phyloP scores from a whole-genome alignment of 2,329 filamentous ascomycete species.

The Diaporthe ilicicola region DNA sequence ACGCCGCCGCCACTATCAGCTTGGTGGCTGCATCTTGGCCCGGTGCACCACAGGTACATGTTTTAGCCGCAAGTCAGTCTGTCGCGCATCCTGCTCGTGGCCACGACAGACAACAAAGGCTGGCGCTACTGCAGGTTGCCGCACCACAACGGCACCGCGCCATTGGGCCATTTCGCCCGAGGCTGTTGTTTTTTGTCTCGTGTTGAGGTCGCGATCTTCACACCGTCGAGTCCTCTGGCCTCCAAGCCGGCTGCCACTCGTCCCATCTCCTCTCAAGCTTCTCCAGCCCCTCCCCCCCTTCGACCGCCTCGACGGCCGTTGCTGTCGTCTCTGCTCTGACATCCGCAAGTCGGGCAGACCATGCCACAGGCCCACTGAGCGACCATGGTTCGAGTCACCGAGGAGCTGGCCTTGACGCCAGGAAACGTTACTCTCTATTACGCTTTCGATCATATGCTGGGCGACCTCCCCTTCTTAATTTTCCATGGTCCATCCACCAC shows the following conservation, averaged over 20 bases:
- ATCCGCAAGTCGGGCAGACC: constrained; percentile 35
- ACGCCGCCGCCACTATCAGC: constrained; percentile 7
- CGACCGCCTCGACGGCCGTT: constrained; percentile 19
- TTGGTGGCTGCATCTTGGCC: constrained; percentile 25
- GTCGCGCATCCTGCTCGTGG: constrained; percentile 20
- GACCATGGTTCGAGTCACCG: constrained; percentile 84
- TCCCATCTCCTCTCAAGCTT: constrained; percentile 22
- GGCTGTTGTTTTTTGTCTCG: constrained; percentile 17
- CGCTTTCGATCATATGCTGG: constrained; percentile 83
- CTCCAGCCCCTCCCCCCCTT: background rate
- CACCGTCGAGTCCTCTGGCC: constrained; percentile 10
- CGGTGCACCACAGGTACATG: constrained; percentile 24
- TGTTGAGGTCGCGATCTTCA: constrained; percentile 17
- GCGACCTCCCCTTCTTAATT: constrained; percentile 82
- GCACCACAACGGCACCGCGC: constrained; percentile 29
- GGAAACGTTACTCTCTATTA: constrained; percentile 89
- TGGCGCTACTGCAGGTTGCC: constrained; percentile 32
- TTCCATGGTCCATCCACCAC: constrained; percentile 94
- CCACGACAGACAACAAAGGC: constrained; percentile 10
- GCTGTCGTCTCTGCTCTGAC: constrained; percentile 11
- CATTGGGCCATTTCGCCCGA: constrained; percentile 28
- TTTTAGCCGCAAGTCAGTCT: constrained; percentile 8
- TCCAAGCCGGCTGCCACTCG: constrained; percentile 16
- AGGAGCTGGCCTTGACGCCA: constrained; percentile 80
- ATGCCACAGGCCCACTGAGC: constrained; percentile 52